Percentiles rank a stretch among this genome's conserved stretches.
These are phyloP conservation scores for Pisolithus sp. DNA, from an alignment of 768 basidiomycete species.

Conservation along the genomic window DNA sequence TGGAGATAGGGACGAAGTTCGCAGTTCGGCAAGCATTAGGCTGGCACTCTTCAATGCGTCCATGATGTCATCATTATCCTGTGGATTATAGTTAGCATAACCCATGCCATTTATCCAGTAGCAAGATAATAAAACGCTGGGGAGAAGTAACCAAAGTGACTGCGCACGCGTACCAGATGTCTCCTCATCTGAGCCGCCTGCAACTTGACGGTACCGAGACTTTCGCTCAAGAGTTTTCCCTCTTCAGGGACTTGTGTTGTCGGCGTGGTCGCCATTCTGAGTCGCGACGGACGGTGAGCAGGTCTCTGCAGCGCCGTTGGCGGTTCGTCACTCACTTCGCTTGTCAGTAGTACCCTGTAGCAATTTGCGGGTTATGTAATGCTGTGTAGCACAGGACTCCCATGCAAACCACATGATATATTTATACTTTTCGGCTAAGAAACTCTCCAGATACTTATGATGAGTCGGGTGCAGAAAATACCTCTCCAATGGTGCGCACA, in stretches of 20 bases:
- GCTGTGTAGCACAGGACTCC: neutral
- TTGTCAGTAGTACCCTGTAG: constrained; percentile 4
- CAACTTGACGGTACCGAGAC: constrained; percentile 79
- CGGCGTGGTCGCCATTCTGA: constrained; percentile 9
- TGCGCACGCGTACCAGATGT: constrained; percentile 59
- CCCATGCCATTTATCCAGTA: no score
- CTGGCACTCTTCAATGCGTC: constrained; percentile 97
- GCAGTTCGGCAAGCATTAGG: constrained; percentile 92
- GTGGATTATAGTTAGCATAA: neutral
- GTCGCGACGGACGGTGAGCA: constrained; percentile 5
- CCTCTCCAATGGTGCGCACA: constrained; percentile 32
- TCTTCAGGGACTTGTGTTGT: constrained; percentile 55
- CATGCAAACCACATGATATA: neutral
- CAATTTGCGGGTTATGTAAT: constrained; percentile 5
- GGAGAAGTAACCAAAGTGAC: neutral
- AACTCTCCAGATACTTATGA: neutral
- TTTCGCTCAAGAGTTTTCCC: constrained; percentile 81
- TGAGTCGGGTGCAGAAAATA: constrained; percentile 20
- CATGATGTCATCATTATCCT: constrained; percentile 98
- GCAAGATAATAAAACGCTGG: neutral
- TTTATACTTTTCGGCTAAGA: neutral
- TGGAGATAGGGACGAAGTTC: constrained; percentile 87
- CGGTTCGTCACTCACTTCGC: neutral
- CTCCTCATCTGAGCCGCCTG: constrained; percentile 95
- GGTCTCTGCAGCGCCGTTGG: neutral